Base-by-base conservation (phyloP, 2,329 filamentous ascomycete genomes). In the Domatiomyces globalis region DNA sequence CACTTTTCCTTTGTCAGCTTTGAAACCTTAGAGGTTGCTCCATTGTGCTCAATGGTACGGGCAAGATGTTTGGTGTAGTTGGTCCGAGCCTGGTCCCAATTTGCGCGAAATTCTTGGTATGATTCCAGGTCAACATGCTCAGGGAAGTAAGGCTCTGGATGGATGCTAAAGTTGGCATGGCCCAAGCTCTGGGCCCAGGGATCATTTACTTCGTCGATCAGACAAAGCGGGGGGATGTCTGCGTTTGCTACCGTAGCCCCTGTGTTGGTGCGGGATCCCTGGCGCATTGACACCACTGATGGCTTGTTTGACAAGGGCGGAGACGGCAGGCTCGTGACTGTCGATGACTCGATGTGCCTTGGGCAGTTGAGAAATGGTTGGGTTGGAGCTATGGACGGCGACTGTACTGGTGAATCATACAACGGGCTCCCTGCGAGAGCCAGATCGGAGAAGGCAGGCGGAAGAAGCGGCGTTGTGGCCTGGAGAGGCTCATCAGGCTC, bases 1-100 rank as follows among this genome's bases (percentile, higher is more conserved):
- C 90, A 95, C 66, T 96, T 96, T 55, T 84, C 78, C 66, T 92
- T 83, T 0, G 89, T 95, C 51, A 92, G 75, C 49, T 76, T 79
- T 69, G 89, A 95, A 51, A 86, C 92, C 65, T 87, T 92, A 50
- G 88, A 95, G 0, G 87, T 95, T 33, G 83, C 75, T 15, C 89
- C 88, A 60, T 94, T 94, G 68, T 95, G 87, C 67, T 95, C 89
- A 51, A 85, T 84, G 0, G 86, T 92, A 52, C 87, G 84, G 9
- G 87, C 84, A 18, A 94, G 78, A 62, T 95, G 89, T 66, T 89
- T 90, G 58, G 85, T 85, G 69, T 89, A 95, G 65, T 94, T 92
- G 65, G 79, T 78, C 48, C 87, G 79, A 25, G 90, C 90, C 33
- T 79, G 70, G 60, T 90, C 83, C 88, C 89, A 95, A 62, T 94